These are phyloP conservation scores for Mycena olivaceomarginata DNA, from an alignment of 768 basidiomycete genomes.

Conservation along the genomic window DNA sequence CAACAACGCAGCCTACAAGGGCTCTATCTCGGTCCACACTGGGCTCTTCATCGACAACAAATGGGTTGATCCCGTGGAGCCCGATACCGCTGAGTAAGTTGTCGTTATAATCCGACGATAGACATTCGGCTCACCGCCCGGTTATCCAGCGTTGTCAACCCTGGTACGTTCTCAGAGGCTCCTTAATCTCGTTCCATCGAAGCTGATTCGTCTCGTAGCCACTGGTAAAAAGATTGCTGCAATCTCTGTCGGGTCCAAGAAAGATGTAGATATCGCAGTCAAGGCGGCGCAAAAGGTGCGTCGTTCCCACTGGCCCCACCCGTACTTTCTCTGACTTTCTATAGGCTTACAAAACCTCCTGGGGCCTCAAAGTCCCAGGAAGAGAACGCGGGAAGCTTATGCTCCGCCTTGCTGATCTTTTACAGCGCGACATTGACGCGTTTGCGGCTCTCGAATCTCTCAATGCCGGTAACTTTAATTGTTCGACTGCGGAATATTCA, in stretches of 20 bases:
- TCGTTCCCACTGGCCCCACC: background rate
- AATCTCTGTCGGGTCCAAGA: slow-evolving; percentile 68
- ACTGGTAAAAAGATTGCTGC: slow-evolving; percentile 63
- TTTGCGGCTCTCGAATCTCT: slow-evolving; percentile 71
- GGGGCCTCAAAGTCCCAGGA: slow-evolving; percentile 70
- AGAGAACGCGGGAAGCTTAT: slow-evolving; percentile 63
- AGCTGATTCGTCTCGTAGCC: background rate
- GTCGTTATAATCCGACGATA: background rate
- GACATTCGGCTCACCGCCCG: background rate
- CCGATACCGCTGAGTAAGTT: slow-evolving; percentile 73
- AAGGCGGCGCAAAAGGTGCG: slow-evolving; percentile 61
- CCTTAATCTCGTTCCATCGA: background rate
- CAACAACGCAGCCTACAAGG: slow-evolving; percentile 63
- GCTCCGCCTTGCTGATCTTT: slow-evolving; percentile 69
- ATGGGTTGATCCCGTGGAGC: slow-evolving; percentile 68
- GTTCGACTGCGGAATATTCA: background rate
- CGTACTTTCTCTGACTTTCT: background rate
- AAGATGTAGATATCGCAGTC: slow-evolving; percentile 82
- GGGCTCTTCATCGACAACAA: slow-evolving; percentile 79
- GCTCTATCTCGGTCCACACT: slow-evolving; percentile 64
- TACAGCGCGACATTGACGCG: slow-evolving; percentile 68
- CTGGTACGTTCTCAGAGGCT: slow-evolving; percentile 15
- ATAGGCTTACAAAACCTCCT: slow-evolving; percentile 59
- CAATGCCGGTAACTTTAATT: slow-evolving; percentile 59
- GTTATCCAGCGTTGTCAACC: slow-evolving; percentile 40